A percentile compares a stretch with the other conserved stretches of the same genome.
Evolutionary conservation across 1,139 yeast genomes (phyloP).

Genomic region (Candida pseudoviswanathii): DNA sequence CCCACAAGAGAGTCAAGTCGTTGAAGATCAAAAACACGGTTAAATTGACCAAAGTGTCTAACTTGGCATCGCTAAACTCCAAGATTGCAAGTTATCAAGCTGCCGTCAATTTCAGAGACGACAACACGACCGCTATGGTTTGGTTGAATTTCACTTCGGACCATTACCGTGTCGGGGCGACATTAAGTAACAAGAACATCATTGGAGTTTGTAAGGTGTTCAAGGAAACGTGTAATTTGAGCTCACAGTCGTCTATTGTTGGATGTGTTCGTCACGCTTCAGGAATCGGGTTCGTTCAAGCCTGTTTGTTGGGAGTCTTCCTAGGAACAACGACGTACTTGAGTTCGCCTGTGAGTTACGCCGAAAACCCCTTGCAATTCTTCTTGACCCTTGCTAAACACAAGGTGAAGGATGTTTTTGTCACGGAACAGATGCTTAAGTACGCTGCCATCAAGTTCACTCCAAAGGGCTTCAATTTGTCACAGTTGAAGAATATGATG

Average conservation of each 20-base stretch:
- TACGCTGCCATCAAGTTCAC: slow-evolving; percentile 66
- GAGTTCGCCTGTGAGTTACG: slow-evolving; percentile 77
- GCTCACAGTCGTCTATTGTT: slow-evolving; percentile 69
- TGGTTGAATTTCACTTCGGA: slow-evolving; percentile 77
- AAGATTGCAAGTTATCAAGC: slow-evolving; percentile 50
- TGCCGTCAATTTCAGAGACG: slow-evolving; percentile 43
- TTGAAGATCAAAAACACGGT: slow-evolving; percentile 69
- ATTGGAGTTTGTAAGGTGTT: slow-evolving; percentile 83
- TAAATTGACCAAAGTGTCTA: slow-evolving; percentile 61
- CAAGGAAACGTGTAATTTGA: slow-evolving; percentile 88
- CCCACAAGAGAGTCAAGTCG: slow-evolving; percentile 44
- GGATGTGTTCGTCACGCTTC: slow-evolving; percentile 86
- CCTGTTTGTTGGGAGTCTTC: slow-evolving; percentile 80
- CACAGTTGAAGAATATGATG: slow-evolving; percentile 78
- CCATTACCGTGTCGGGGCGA: slow-evolving; percentile 66
- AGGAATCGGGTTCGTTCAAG: slow-evolving; percentile 87
- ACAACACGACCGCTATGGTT: slow-evolving; percentile 52
- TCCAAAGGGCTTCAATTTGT: slow-evolving; percentile 67
- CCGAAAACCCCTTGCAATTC: slow-evolving; percentile 73
- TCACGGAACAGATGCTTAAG: slow-evolving; percentile 82
- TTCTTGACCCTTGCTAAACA: slow-evolving; percentile 72
- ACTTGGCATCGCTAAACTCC: slow-evolving; percentile 47
- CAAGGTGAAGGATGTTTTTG: slow-evolving; percentile 83
- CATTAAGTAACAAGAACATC: slow-evolving; percentile 63
- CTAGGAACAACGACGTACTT: slow-evolving; percentile 85